phyloP scores from a whole-genome alignment of 2,329 filamentous ascomycete species.

The Macrophomina tecta region DNA sequence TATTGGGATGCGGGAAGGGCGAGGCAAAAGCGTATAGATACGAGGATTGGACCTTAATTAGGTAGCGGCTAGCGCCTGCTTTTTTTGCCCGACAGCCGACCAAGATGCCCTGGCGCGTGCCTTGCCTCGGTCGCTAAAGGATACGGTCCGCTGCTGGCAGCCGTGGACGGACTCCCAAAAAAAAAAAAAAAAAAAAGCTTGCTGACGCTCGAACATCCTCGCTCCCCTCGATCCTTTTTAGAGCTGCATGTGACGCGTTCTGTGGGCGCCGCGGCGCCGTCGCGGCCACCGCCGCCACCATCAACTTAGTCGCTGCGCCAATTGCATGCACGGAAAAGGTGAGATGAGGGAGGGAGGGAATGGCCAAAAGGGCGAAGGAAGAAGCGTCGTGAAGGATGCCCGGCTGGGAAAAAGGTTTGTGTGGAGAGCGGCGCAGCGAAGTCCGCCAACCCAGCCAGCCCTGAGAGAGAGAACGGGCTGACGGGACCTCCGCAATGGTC shows the following conservation, averaged over 20 bases:
- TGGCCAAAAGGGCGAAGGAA: neutral
- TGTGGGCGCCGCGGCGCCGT: neutral
- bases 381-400: neutral
- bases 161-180: neutral
- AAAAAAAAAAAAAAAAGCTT: neutral
- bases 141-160: slow-evolving; percentile 25
- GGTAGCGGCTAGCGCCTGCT: slow-evolving; percentile 8
- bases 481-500: slow-evolving; percentile 23
- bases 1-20: neutral
- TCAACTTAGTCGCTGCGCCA: neutral
- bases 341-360: neutral
- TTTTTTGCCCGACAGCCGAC: slow-evolving; percentile 7
- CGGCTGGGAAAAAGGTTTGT: neutral
- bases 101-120: slow-evolving; percentile 11
- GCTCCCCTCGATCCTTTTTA: neutral
- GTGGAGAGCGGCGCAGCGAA: slow-evolving; percentile 12
- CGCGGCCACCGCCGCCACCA: slow-evolving; percentile 8
- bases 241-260: slow-evolving; percentile 18
- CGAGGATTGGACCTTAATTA: slow-evolving; percentile 23
- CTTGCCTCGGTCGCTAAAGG: slow-evolving; percentile 22
- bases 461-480: neutral
- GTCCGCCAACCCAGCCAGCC: neutral
- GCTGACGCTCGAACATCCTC: slow-evolving; percentile 16
- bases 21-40: slow-evolving; percentile 3
- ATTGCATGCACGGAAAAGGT: neutral